Evolutionary conservation across 352 stramenopile genomes (phyloP), one percentile per base, ranked within the genome.

Genomic region (Hyphochytrium catenoides): DNA sequence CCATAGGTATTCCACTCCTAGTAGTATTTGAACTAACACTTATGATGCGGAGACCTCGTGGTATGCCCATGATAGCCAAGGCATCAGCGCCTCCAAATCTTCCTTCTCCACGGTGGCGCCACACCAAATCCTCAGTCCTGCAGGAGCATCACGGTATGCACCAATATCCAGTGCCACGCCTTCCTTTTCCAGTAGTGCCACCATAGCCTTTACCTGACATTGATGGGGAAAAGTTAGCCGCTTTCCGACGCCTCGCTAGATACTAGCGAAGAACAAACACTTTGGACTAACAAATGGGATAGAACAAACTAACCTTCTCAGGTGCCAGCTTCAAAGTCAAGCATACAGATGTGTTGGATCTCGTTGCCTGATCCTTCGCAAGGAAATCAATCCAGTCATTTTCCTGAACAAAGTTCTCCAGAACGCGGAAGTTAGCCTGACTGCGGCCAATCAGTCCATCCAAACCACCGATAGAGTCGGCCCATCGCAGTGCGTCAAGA

Each of bases 41-140:
- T n/a, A n/a, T n/a, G n/a, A n/a, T n/a, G n/a, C n/a, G n/a, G n/a
- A n/a, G 24, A 81, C 72, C 50, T 91, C 65, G 7, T 86, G 66
- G 51, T 94, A 96, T 12, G 89, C 87, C 84, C 86, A 96, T 56
- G 91, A 85, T 52, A 98, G 75, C 90, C 90, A 98, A 8, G 91
- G 91, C 65, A 96, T 83, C 37, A 98, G 54, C 36, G 81, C 79
- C 51, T 97, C 81, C 7, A 98, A 46, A 60, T 98, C 90, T 41
- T 82, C 74, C 30, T 78, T 92, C 60, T 98, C 89, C 29, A 98
- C 90, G 3, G 91, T 98, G n/a, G 88, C 88, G 39, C 91, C 91
- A 56, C 89, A 96, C 91, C 91, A 98, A 61, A 98, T 95, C 37
- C 89, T 70, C 44, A 98, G 86, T 12, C 86, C 91, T 8, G 90